These are phyloP conservation scores for Ogataea ganodermae DNA, from an alignment of 805 yeast species.

Conservation along the genomic window DNA sequence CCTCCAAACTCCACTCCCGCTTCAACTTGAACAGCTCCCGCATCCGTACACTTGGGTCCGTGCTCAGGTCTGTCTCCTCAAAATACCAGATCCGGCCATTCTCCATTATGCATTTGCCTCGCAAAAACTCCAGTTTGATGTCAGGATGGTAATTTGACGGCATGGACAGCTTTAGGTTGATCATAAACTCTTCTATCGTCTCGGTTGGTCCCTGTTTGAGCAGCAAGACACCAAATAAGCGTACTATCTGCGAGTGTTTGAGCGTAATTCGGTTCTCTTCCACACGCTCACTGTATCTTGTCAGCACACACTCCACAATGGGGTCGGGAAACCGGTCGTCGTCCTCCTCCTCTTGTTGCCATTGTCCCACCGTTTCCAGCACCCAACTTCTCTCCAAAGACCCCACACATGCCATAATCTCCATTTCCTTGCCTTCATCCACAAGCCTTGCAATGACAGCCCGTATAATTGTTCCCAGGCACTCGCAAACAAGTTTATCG, in stretches of 20 bases:
- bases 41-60: slow-evolving; percentile 51
- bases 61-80: slow-evolving; percentile 49
- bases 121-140: slow-evolving; percentile 50
- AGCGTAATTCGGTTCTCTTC: slow-evolving; percentile 19
- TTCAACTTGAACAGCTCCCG: slow-evolving; percentile 54
- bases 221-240: slow-evolving; percentile 21
- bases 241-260: slow-evolving; percentile 20
- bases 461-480: slow-evolving; percentile 13
- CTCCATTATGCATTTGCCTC: slow-evolving; percentile 36
- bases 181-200: slow-evolving; percentile 53
- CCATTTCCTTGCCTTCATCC: slow-evolving; percentile 15
- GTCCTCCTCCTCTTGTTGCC: slow-evolving; percentile 1
- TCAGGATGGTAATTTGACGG: slow-evolving; percentile 56
- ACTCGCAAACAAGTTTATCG: slow-evolving; percentile 17
- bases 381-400: slow-evolving; percentile 6
- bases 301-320: slow-evolving; percentile 14
- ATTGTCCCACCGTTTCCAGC: not conserved
- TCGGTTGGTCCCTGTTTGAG: slow-evolving; percentile 11
- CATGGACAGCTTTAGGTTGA: slow-evolving; percentile 62
- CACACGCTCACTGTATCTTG: slow-evolving; percentile 14
- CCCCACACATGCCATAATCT: slow-evolving; percentile 12
- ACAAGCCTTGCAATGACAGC: slow-evolving; percentile 12
- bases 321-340: slow-evolving; percentile 7
- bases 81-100: slow-evolving; percentile 51
- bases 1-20: slow-evolving; percentile 60